Evolutionary conservation across 371 early-diverging fungal species (phyloP).

Genomic region (Mucor mucedo): DNA sequence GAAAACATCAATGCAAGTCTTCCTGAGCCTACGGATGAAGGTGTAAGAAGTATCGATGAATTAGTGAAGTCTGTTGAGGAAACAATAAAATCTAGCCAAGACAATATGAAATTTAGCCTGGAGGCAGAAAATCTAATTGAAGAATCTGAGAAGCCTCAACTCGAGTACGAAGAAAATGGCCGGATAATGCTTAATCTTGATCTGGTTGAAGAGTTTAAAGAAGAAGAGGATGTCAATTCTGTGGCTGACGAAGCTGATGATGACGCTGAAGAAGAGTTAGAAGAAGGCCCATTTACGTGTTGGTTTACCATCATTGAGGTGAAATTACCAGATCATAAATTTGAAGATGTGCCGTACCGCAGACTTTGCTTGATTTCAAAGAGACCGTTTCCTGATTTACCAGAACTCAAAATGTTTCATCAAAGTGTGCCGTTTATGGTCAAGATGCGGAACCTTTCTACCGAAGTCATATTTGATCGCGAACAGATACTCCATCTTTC

Average conservation of each 20-base stretch:
- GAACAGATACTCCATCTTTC: slow-evolving; percentile 47
- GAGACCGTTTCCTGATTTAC: slow-evolving; percentile 49
- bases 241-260: slow-evolving; percentile 7
- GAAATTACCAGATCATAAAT: slow-evolving; percentile 19
- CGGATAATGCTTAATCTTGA: not conserved
- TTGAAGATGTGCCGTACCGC: slow-evolving; percentile 46
- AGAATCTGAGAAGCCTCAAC: no score
- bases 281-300: slow-evolving; percentile 38
- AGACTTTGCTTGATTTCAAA: slow-evolving; percentile 55
- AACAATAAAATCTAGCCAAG: no score
- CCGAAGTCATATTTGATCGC: slow-evolving; percentile 30
- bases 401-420: slow-evolving; percentile 49
- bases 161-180: not conserved
- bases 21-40: no score
- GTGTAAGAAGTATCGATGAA: no score
- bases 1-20: no score
- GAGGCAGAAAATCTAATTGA: no score
- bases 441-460: slow-evolving; percentile 24
- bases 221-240: not conserved
- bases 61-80: no score
- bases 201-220: not conserved
- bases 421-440: slow-evolving; percentile 39
- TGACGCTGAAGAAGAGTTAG: slow-evolving; percentile 30
- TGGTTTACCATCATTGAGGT: slow-evolving; percentile 39
- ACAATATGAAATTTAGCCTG: no score